Evolutionary conservation across 2,329 filamentous ascomycete species (phyloP).

Genomic region (Colletotrichum cordylinicola): DNA sequence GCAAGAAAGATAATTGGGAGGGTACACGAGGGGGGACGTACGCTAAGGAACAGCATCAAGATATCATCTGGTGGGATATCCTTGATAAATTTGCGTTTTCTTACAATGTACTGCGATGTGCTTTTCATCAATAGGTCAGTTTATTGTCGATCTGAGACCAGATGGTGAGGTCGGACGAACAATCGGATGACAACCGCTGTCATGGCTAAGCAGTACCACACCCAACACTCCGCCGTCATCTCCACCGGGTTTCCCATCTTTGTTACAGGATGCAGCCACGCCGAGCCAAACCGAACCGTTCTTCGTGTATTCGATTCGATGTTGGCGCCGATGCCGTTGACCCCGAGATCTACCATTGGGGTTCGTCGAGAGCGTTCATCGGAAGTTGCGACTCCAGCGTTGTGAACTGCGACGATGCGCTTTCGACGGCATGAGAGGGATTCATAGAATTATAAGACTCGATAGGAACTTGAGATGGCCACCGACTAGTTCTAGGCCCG

Average conservation of each 20-base stretch:
- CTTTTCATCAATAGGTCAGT: background rate
- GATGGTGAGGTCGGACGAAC: background rate
- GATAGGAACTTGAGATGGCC: background rate
- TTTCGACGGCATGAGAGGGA: background rate
- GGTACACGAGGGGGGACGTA: background rate
- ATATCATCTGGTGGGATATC: conserved; percentile 9
- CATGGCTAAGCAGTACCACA: conserved; percentile 1
- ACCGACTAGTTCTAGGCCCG: background rate
- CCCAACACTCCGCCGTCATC: conserved; percentile 11
- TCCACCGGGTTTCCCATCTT: background rate
- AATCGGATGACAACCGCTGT: conserved; percentile 3
- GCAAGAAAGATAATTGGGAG: background rate
- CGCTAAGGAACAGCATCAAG: conserved; percentile 1
- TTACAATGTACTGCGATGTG: conserved; percentile 8
- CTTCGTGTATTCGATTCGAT: background rate
- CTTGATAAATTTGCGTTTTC: conserved; percentile 7
- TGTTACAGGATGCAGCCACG: background rate
- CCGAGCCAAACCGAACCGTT: background rate
- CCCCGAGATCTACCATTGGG: background rate
- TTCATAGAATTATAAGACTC: background rate
- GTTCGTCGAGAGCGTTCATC: background rate
- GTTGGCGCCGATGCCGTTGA: background rate
- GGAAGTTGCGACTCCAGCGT: background rate
- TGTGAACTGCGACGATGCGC: background rate
- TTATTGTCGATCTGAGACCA: background rate